These are phyloP conservation scores for Cytospora chrysosperma DNA, from an alignment of 2,329 filamentous ascomycete genomes.

Conservation along the genomic window DNA sequence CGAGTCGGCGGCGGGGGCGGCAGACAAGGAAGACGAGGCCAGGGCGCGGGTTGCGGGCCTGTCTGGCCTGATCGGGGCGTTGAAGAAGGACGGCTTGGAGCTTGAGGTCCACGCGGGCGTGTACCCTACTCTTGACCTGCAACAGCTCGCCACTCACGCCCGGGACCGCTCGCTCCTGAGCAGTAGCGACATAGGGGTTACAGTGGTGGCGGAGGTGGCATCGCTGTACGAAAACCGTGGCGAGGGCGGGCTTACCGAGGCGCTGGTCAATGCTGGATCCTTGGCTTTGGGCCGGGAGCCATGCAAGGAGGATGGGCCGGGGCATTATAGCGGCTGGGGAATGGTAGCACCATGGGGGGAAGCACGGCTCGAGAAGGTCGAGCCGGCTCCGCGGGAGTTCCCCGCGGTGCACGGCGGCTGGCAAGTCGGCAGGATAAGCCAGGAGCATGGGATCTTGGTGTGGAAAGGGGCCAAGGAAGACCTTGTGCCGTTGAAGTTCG, in stretches of 20 bases:
- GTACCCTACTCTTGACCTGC: constrained; percentile 73
- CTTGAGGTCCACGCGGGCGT: constrained; percentile 76
- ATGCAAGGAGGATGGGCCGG: constrained; percentile 51
- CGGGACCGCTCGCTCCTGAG: constrained; percentile 42
- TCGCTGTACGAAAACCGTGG: constrained; percentile 64
- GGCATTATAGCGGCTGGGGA: constrained; percentile 67
- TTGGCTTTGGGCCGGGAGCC: constrained; percentile 72
- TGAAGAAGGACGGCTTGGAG: constrained; percentile 40
- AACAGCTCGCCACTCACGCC: constrained; percentile 74
- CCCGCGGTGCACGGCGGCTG: constrained; percentile 50
- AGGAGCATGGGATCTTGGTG: constrained; percentile 73
- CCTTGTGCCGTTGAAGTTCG: constrained; percentile 53
- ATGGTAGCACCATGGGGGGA: constrained; percentile 60
- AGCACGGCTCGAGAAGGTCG: constrained; percentile 30
- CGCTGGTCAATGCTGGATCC: constrained; percentile 65
- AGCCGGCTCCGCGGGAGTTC: constrained; percentile 41
- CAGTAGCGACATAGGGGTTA: constrained; percentile 61
- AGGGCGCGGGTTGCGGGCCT: constrained; percentile 34
- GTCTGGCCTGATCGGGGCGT: constrained; percentile 38
- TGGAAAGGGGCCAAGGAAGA: constrained; percentile 55
- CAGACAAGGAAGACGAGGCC: constrained; percentile 21
- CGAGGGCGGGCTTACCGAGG: constrained; percentile 52
- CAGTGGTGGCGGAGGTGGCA: constrained; percentile 69
- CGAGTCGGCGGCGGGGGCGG: neutral
- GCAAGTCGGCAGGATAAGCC: constrained; percentile 70